Evolutionary conservation across 1,284 basidiomycete species (phyloP).

Genomic region (Fistulinella cinereoalba): DNA sequence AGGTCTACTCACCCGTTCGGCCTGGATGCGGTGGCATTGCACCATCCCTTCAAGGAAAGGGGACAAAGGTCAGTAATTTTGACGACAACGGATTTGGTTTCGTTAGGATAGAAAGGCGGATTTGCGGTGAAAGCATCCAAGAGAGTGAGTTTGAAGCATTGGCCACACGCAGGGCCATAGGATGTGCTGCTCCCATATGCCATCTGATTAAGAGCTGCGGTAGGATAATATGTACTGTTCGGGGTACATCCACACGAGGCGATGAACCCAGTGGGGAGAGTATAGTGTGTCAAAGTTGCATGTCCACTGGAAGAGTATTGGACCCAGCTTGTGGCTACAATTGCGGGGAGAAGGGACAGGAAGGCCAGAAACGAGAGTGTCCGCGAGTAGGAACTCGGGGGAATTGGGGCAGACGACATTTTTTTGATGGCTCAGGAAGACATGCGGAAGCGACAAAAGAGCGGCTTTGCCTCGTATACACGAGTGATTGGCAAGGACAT

Average conservation of each 20-base stretch:
- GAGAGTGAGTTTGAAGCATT: conserved; percentile 73
- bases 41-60: conserved; percentile 58
- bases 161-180: conserved; percentile 72
- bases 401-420: conserved; percentile 6
- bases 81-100: conserved; percentile 61
- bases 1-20: conserved; percentile 54
- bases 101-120: conserved; percentile 67
- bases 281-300: conserved; percentile 65
- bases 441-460: conserved; percentile 12
- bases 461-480: neutral
- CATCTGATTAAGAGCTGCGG: conserved; percentile 72
- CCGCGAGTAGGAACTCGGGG: conserved; percentile 8
- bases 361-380: conserved; percentile 23
- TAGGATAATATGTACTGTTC: conserved; percentile 69
- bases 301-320: conserved; percentile 51
- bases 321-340: conserved; percentile 47
- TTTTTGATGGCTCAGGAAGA: conserved; percentile 15
- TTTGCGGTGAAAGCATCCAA: conserved; percentile 60
- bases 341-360: conserved; percentile 25
- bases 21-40: conserved; percentile 56
- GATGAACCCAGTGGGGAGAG: conserved; percentile 54
- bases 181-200: conserved; percentile 71
- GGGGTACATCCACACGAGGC: conserved; percentile 64
- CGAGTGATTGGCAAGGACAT: neutral
- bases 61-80: conserved; percentile 78